Conservation (phyloP, 2,329 filamentous ascomycete species). For the Colletotrichum plurivorum region DNA sequence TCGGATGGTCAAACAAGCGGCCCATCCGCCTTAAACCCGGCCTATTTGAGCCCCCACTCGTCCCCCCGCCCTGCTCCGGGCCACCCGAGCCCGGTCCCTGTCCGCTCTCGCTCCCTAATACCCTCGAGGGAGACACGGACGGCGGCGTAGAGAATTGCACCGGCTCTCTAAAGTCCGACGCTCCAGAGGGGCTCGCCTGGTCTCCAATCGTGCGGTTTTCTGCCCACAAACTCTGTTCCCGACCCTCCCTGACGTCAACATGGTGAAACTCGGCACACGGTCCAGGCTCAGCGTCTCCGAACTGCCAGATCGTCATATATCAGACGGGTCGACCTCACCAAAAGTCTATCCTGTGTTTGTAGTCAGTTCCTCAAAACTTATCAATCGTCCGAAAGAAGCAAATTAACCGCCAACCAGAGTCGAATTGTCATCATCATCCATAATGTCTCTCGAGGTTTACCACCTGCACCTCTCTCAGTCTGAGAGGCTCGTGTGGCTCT, state of each 20-base stretch:
- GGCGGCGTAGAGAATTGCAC: constrained; percentile 28
- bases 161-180: constrained; percentile 12
- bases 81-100: constrained; percentile 33
- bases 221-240: constrained; percentile 8
- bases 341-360: neutral
- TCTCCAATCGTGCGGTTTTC: neutral
- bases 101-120: constrained; percentile 1
- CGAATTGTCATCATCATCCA: neutral
- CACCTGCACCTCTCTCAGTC: constrained; percentile 42
- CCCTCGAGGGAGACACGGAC: neutral
- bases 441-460: constrained; percentile 41
- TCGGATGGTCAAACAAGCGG: constrained; percentile 13
- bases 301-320: constrained; percentile 9
- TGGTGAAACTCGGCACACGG: constrained; percentile 13
- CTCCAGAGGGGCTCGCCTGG: neutral
- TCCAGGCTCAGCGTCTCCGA: neutral
- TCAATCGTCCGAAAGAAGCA: neutral
- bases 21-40: constrained; percentile 22
- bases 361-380: neutral
- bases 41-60: neutral
- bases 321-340: constrained; percentile 5
- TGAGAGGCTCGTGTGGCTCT: constrained; percentile 41
- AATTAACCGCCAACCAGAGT: neutral
- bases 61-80: constrained; percentile 20
- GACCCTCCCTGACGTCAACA: constrained; percentile 31